A percentile compares a stretch with the other conserved stretches of the same genome.
phyloP scores from a whole-genome alignment of 2,329 filamentous ascomycete genomes.

The Nemania sp. region DNA sequence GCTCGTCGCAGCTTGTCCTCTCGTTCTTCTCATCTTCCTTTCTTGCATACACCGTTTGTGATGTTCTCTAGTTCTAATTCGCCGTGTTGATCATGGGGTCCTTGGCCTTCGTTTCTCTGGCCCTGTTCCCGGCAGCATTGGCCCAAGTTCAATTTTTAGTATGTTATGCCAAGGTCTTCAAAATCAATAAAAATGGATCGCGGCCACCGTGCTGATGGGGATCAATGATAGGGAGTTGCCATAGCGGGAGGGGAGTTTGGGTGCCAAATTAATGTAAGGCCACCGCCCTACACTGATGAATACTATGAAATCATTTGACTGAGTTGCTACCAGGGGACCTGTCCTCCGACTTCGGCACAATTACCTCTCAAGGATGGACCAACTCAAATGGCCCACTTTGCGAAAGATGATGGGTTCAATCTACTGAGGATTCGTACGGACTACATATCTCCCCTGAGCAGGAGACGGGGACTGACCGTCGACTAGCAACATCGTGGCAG shows the following conservation, averaged over 20 bases:
- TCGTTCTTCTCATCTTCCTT: conserved; percentile 1
- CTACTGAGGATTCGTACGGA: conserved; percentile 55
- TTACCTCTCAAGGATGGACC: conserved; percentile 46
- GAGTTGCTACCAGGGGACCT: conserved; percentile 41
- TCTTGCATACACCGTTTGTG: conserved; percentile 23
- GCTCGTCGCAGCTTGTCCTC: neutral
- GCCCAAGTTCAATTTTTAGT: conserved; percentile 39
- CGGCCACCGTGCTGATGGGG: conserved; percentile 6
- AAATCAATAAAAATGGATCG: neutral
- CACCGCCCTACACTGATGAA: neutral
- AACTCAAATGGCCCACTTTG: conserved; percentile 60
- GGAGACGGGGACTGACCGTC: conserved; percentile 7
- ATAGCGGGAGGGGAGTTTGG: conserved; percentile 54
- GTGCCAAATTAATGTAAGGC: conserved; percentile 48
- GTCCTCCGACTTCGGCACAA: conserved; percentile 42
- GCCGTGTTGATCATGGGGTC: conserved; percentile 37
- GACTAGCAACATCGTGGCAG: conserved; percentile 58
- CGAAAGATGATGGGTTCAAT: conserved; percentile 56
- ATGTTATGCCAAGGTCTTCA: conserved; percentile 1
- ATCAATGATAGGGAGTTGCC: conserved; percentile 43
- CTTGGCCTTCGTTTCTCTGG: conserved; percentile 28
- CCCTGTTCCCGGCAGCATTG: conserved; percentile 27
- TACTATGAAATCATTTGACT: conserved; percentile 7
- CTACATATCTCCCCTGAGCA: neutral
- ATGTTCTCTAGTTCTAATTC: conserved; percentile 20